Evolutionary conservation across 768 basidiomycete genomes (phyloP), one percentile per base, ranked within the genome.

Genomic region (Boletus coccyginus): DNA sequence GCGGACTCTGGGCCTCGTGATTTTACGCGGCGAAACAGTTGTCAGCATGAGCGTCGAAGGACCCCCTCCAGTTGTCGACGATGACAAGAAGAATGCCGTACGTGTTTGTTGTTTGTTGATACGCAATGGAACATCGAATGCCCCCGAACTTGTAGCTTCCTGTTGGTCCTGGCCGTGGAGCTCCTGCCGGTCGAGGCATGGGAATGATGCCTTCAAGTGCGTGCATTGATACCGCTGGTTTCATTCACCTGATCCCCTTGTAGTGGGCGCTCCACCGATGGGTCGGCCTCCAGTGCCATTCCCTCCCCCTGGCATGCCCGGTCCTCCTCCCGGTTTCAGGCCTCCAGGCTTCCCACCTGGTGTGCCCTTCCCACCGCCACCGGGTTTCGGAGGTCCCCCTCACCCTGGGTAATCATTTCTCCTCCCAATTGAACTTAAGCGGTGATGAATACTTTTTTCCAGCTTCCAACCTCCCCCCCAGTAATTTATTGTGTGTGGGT

Each of bases 121-220:
- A 39, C 44, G 35, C 35, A 31, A 55, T 55, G n/a, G 31, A 47
- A 47, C 49, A 31, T 50, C 53, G 62, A 58, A 70, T 70, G 50
- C 53, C 54, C 27, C 63, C 44, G 45, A 59, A 54, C 36, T 40
- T 63, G 36, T 64, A 94, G 92, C 81, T 94, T 60, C 85, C 90
- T 62, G 80, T 81, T 59, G 96, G 96, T 50, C 93, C 96, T 69
- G 96, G 96, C 60, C 86, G 92, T 59, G 96, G 95, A 63, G 88
- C 94, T 80, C 93, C 95, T 70, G 96, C 95, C 41, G 95, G 96
- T 62, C 87, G 96, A 64, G 96, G 96, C 55, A 96, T 98, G 85
- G 92, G 93, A 53, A 94, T 92, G 90, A 85, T 92, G 84, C 90
- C 90, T 53, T 87, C 90, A 2, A 83, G 90, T 90, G 70, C 54